Conservation (phyloP, 352 stramenopile genomes). For the Globisporangium perplexum region DNA sequence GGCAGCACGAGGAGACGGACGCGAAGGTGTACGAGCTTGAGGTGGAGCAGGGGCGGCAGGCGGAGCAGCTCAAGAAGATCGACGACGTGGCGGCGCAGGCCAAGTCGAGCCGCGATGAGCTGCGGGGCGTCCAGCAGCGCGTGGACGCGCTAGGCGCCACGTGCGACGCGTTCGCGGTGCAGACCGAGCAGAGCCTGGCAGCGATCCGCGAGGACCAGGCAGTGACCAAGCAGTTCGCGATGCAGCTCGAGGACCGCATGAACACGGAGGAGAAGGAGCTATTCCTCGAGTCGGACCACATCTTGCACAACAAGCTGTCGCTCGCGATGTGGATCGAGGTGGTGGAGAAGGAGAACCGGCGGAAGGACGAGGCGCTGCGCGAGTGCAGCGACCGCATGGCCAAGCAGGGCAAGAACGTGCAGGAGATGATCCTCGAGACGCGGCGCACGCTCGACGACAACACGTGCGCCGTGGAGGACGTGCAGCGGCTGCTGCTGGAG, state of each 20-base stretch:
- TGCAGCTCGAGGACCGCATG: conserved; percentile 80
- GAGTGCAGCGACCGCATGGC: conserved; percentile 80
- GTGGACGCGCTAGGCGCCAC: conserved; percentile 36
- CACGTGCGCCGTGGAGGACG: conserved; percentile 77
- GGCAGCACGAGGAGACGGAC: conserved; percentile 62
- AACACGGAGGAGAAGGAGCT: conserved; percentile 80
- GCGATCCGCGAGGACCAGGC: conserved; percentile 60
- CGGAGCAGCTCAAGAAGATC: conserved; percentile 65
- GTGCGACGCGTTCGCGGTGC: conserved; percentile 44
- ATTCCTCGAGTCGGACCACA: conserved; percentile 75
- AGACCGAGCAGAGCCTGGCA: conserved; percentile 44
- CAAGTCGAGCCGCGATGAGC: conserved; percentile 43
- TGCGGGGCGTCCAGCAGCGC: conserved; percentile 33
- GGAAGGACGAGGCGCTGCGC: conserved; percentile 71
- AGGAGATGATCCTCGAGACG: conserved; percentile 85
- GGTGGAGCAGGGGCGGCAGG: conserved; percentile 45
- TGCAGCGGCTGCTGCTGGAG: conserved; percentile 68
- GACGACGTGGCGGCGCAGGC: conserved; percentile 55
- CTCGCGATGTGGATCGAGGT: conserved; percentile 79
- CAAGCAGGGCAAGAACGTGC: conserved; percentile 74
- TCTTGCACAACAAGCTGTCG: conserved; percentile 70
- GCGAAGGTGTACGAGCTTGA: conserved; percentile 66
- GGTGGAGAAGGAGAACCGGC: conserved; percentile 58
- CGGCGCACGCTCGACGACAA: conserved; percentile 79
- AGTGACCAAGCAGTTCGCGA: conserved; percentile 74